These are phyloP conservation scores for Ophiostoma pallidulum DNA, from an alignment of 2,329 filamentous ascomycete species.

Conservation along the genomic window DNA sequence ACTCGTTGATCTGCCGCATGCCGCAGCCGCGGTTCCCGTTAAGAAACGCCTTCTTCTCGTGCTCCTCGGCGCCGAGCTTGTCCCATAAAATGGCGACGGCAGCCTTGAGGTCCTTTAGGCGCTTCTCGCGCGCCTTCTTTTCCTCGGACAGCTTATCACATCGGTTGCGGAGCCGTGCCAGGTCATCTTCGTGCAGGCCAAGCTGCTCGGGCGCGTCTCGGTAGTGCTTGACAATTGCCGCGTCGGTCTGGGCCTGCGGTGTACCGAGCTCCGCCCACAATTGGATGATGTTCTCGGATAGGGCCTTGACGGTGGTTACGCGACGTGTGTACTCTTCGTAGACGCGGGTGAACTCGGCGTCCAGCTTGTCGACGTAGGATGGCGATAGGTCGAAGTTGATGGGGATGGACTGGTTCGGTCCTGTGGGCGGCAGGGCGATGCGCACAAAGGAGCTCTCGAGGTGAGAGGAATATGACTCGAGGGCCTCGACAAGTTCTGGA, in stretches of 20 bases:
- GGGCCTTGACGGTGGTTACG: slow-evolving; percentile 61
- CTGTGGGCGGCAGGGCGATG: slow-evolving; percentile 75
- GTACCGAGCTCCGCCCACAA: slow-evolving; percentile 94
- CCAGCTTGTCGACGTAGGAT: slow-evolving; percentile 75
- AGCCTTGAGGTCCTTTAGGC: slow-evolving; percentile 61
- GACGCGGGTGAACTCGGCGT: slow-evolving; percentile 84
- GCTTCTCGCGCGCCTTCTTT: slow-evolving; percentile 74
- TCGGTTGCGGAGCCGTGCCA: slow-evolving; percentile 60
- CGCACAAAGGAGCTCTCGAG: slow-evolving; percentile 82
- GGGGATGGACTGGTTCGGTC: slow-evolving; percentile 64
- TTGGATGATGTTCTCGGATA: slow-evolving; percentile 79
- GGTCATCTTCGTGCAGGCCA: slow-evolving; percentile 80
- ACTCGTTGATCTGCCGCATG: slow-evolving; percentile 87
- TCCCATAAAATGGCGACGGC: slow-evolving; percentile 86
- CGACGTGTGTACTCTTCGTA: slow-evolving; percentile 94
- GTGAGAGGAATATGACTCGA: slow-evolving; percentile 93
- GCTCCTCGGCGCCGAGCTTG: slow-evolving; percentile 72
- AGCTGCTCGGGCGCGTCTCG: slow-evolving; percentile 88
- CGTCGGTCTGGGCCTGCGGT: slow-evolving; percentile 86
- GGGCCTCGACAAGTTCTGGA: slow-evolving; percentile 79
- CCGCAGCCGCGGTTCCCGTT: slow-evolving; percentile 85
- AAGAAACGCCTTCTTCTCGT: slow-evolving; percentile 76
- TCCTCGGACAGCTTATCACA: slow-evolving; percentile 80
- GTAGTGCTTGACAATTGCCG: slow-evolving; percentile 77
- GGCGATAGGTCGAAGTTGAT: slow-evolving; percentile 88